Evolutionary conservation across 352 stramenopile species (phyloP).

Genomic region (Pythium oligandrum): DNA sequence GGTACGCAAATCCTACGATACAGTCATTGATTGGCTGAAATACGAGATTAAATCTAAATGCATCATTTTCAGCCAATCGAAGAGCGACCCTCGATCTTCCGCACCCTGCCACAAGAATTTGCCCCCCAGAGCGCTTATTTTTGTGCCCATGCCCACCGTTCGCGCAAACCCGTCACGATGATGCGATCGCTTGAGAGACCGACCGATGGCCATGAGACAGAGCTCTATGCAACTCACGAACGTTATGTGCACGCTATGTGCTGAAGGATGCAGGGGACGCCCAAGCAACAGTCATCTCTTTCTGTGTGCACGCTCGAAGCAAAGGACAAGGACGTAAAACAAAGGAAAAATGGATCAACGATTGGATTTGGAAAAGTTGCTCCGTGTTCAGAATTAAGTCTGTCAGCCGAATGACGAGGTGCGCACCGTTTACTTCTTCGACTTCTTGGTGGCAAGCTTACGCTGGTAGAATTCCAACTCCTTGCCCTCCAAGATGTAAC

Average conservation of each 20-base stretch:
- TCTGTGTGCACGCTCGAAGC: neutral
- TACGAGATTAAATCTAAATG: neutral
- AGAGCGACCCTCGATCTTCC: neutral
- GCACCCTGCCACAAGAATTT: conserved; percentile 10
- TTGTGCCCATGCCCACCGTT: neutral
- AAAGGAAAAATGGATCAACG: conserved; percentile 6
- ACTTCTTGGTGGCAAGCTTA: conserved; percentile 98
- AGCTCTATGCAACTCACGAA: no score
- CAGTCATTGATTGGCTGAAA: no score
- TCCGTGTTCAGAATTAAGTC: conserved; percentile 5
- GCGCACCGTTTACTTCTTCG: conserved; percentile 87
- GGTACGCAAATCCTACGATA: neutral
- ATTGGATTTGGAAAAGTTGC: conserved; percentile 10
- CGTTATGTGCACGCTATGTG: no score
- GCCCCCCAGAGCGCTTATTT: neutral
- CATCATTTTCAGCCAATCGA: conserved; percentile 9
- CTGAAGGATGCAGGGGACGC: no score
- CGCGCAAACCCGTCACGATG: no score
- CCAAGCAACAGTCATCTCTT: no score
- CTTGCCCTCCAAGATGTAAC: conserved; percentile 99
- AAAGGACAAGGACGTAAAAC: neutral
- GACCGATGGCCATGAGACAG: no score
- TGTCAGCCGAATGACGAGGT: neutral
- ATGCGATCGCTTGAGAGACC: no score
- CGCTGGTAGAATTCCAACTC: conserved; percentile 99